These are phyloP conservation scores for Pulveroboletus sp. DNA, from an alignment of 1,284 basidiomycete genomes.

Conservation along the genomic window DNA sequence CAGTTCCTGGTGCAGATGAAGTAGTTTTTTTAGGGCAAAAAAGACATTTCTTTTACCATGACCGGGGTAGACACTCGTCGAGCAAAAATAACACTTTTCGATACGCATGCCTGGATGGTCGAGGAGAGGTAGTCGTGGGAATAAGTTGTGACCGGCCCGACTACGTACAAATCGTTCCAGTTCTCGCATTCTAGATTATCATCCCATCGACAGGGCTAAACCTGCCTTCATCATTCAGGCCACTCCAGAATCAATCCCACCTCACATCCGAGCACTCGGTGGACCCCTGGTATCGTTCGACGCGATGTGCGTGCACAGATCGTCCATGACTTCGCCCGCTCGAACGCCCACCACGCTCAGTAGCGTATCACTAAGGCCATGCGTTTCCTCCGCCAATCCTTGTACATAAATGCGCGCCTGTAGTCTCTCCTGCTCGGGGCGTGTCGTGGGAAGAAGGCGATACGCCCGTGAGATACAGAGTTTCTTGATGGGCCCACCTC, in stretches of 20 bases:
- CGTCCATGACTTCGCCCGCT: constrained; percentile 47
- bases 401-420: constrained; percentile 50
- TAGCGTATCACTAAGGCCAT: constrained; percentile 56
- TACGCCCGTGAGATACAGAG: constrained; percentile 46
- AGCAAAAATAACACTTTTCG: constrained; percentile 92
- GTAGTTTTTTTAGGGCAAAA: neutral
- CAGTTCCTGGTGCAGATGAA: constrained; percentile 53
- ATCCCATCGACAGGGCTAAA: neutral
- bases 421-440: constrained; percentile 17
- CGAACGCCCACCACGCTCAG: constrained; percentile 49
- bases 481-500: constrained; percentile 17
- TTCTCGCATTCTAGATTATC: neutral
- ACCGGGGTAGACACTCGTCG: constrained; percentile 91
- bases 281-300: neutral
- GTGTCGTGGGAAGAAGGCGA: constrained; percentile 37
- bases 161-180: neutral
- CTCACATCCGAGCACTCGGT: constrained; percentile 4
- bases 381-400: constrained; percentile 53
- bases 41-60: constrained; percentile 54
- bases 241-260: neutral
- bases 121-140: constrained; percentile 22
- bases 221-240: neutral
- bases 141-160: neutral
- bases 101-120: constrained; percentile 59
- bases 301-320: constrained; percentile 29